Evolutionary conservation across 352 stramenopile species (phyloP), one percentile per base, ranked within the genome.

Genomic region (Phytophthora agathidicida): DNA sequence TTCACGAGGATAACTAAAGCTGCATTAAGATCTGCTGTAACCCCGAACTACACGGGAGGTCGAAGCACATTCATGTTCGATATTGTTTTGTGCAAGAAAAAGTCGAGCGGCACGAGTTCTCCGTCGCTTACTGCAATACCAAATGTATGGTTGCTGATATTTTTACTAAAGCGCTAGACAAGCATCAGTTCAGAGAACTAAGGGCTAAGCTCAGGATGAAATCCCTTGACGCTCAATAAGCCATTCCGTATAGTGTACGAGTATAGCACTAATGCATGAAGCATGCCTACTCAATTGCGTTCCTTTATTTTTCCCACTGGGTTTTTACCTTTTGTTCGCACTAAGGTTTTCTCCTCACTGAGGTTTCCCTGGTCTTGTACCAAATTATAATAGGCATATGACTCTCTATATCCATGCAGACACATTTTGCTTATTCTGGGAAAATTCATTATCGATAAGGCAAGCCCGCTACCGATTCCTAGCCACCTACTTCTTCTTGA

Each of bases 1-100:
- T 73, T 28, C 39, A 54, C 14, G 62, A 80, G 35, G 65, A 79
- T 39, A 76, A 80, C 17, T 57, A 80, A 32, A 71, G 66, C 24
- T 68, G 44, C 28, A 80, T 80, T 27, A 60, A 73, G 39, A 38
- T 74, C 0, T 42, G 51, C 0, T 71, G 68, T 30, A 74, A 71
- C 36, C 55, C 53, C 10, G 57, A 68, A 28, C 33, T 69, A 9
- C 71, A 72, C 60, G 66, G 37, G 5, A 43, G 41, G 7, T 62
- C 50, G 14, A 75, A 77, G 20, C 67, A 73, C 44, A 77, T 70
- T 16, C 58, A 77, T 17, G 38, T 77, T 23, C 27, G 64, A n/a
- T 80, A 77, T 26, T 20, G 16, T n/a, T 77, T 77, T n/a, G n/a
- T n/a, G n/a, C n/a, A n/a, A n/a, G n/a, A n/a, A n/a, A n/a, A n/a